These are phyloP conservation scores for Colletotrichum incanum DNA, from an alignment of 2,329 filamentous ascomycete genomes.

Conservation along the genomic window DNA sequence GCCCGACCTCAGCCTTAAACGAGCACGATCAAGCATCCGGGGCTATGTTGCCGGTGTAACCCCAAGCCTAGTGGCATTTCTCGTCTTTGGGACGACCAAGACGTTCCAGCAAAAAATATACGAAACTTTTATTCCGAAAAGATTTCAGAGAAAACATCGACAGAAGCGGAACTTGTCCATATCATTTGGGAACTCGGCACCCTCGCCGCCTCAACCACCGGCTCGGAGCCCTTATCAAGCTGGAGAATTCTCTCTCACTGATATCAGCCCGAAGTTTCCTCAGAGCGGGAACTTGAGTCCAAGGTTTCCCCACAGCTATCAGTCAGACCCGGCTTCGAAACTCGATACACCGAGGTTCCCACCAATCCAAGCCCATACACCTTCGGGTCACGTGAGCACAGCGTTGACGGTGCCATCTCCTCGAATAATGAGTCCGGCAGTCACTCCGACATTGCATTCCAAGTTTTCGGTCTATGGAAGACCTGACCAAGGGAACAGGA, in stretches of 20 bases:
- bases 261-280: slow-evolving; percentile 10
- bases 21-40: slow-evolving; percentile 42
- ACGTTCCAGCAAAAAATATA: slow-evolving; percentile 41
- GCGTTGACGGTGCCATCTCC: neutral
- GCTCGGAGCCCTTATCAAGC: neutral
- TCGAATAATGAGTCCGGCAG: neutral
- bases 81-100: slow-evolving; percentile 49
- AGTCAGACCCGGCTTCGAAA: neutral
- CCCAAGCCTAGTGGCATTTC: slow-evolving; percentile 46
- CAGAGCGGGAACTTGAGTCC: slow-evolving; percentile 5
- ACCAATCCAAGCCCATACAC: neutral
- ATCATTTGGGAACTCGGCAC: slow-evolving; percentile 1
- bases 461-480: neutral
- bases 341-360: neutral
- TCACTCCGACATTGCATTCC: neutral
- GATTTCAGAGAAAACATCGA: neutral
- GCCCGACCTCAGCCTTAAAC: slow-evolving; percentile 52
- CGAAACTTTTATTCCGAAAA: slow-evolving; percentile 19
- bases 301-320: slow-evolving; percentile 1
- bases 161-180: slow-evolving; percentile 18
- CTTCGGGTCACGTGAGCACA: neutral
- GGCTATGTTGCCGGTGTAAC: slow-evolving; percentile 49
- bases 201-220: neutral
- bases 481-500: neutral
- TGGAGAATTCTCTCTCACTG: slow-evolving; percentile 21